These are phyloP conservation scores for Drechslerella stenobrocha DNA, from an alignment of 2,329 filamentous ascomycete genomes.

Conservation along the genomic window DNA sequence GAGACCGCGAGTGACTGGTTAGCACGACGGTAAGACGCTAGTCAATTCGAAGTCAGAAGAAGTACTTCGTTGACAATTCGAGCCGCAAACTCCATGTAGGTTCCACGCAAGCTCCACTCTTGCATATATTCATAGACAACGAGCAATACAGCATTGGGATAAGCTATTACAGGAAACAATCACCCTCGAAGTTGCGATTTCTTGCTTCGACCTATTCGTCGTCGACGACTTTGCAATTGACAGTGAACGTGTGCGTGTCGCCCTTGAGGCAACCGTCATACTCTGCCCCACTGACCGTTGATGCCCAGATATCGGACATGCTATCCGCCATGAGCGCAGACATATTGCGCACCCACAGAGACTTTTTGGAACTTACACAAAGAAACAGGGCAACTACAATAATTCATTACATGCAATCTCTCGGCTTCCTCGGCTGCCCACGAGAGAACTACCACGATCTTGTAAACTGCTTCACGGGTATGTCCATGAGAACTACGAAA, in stretches of 20 bases:
- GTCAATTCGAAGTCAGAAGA: conserved; percentile 13
- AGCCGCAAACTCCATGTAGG: conserved; percentile 57
- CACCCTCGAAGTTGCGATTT: conserved; percentile 72
- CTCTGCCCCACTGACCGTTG: neutral
- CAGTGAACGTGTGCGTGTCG: neutral
- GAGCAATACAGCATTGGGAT: conserved; percentile 77
- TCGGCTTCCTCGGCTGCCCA: conserved; percentile 69
- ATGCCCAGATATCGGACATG: conserved; percentile 5
- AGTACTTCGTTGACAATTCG: conserved; percentile 13
- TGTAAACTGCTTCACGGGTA: conserved; percentile 83
- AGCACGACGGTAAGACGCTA: conserved; percentile 64
- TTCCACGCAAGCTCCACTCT: conserved; percentile 76
- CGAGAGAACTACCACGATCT: conserved; percentile 73
- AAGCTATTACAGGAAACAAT: conserved; percentile 63
- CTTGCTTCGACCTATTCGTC: conserved; percentile 87
- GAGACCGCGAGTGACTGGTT: conserved; percentile 72
- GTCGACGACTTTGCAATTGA: conserved; percentile 65
- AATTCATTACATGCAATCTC: conserved; percentile 68
- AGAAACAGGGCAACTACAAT: conserved; percentile 70
- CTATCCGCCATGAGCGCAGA: conserved; percentile 54
- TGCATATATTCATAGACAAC: conserved; percentile 76
- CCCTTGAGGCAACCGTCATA: too few relatives aligned
- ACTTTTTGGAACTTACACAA: conserved; percentile 64
- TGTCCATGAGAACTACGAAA: conserved; percentile 71
- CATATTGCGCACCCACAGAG: conserved; percentile 56